Evolutionary conservation across 495 filamentous ascomycete species (phyloP).

Genomic region (Penicillium cataractarum): DNA sequence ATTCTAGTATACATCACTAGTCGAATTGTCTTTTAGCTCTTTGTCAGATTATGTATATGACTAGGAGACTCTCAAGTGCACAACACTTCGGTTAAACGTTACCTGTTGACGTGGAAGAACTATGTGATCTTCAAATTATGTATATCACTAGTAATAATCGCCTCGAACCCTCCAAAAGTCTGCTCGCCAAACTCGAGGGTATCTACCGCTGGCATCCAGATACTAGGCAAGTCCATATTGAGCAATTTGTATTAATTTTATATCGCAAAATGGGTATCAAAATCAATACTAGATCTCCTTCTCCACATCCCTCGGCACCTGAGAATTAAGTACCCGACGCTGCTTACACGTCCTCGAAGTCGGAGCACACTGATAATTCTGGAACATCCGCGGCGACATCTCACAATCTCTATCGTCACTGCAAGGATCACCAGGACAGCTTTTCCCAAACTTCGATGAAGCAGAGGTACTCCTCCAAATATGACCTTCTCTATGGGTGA

Average conservation of each 20-base stretch:
- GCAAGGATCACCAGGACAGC: conserved; percentile 7
- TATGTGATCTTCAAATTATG: no score
- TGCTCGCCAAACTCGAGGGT: no score
- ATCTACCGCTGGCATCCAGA: no score
- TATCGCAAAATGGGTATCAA: background rate
- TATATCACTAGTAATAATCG: no score
- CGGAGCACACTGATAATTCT: background rate
- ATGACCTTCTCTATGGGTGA: background rate
- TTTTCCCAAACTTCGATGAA: background rate
- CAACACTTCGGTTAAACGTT: no score
- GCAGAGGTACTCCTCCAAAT: background rate
- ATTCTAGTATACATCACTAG: no score
- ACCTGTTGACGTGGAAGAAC: no score
- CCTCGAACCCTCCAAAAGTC: no score
- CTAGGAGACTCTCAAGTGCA: no score
- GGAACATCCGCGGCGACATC: conserved; percentile 1
- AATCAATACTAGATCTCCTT: background rate
- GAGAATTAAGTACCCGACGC: background rate
- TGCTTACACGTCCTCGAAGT: conserved; percentile 3
- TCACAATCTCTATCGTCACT: conserved; percentile 7
- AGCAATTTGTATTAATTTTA: background rate
- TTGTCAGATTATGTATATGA: no score
- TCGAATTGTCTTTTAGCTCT: no score
- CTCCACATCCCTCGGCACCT: background rate
- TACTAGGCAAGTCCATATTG: background rate